A percentile compares a stretch with the other conserved stretches of the same genome.
Evolutionary conservation across 1,139 yeast genomes (phyloP).

Genomic region (Scheffersomyces segobiensis): DNA sequence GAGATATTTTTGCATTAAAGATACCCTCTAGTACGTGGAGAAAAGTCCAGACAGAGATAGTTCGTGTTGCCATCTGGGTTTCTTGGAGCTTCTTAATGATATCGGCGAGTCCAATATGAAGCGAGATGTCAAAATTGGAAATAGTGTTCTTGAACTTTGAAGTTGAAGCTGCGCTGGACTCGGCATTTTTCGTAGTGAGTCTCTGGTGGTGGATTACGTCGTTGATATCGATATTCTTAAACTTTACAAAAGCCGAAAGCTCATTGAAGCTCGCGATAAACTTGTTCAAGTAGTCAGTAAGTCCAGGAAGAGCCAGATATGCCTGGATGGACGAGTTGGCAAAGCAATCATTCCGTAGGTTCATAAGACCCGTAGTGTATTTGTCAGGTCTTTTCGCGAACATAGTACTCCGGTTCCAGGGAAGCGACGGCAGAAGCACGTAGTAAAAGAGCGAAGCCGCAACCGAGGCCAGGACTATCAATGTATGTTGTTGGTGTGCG

Average conservation of each 20-base stretch:
- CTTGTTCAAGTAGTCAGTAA: slow-evolving; percentile 61
- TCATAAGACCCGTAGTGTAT: slow-evolving; percentile 78
- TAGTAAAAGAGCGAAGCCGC: background rate
- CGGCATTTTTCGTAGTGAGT: slow-evolving; percentile 2
- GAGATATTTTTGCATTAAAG: slow-evolving; percentile 73
- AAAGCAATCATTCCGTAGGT: slow-evolving; percentile 85
- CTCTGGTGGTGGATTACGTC: slow-evolving; percentile 14
- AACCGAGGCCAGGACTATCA: background rate
- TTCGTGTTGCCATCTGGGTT: slow-evolving; percentile 53
- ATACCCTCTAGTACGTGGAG: slow-evolving; percentile 72
- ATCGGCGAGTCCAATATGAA: slow-evolving; percentile 58
- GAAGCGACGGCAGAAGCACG: background rate
- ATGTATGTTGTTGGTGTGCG: background rate
- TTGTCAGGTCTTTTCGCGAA: slow-evolving; percentile 65
- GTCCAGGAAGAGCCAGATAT: slow-evolving; percentile 64
- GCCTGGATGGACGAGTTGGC: slow-evolving; percentile 93
- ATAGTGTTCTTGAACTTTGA: slow-evolving; percentile 28
- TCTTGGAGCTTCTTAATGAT: slow-evolving; percentile 63
- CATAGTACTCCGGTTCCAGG: slow-evolving; percentile 26
- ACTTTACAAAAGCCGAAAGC: slow-evolving; percentile 29
- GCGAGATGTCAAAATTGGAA: slow-evolving; percentile 40
- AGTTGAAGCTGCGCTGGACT: slow-evolving; percentile 13
- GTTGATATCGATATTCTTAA: slow-evolving; percentile 23
- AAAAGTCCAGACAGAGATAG: slow-evolving; percentile 77
- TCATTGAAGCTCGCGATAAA: slow-evolving; percentile 28